A percentile compares a stretch with the other conserved stretches of the same genome.
These are phyloP conservation scores for Pyrus betulifolia DNA, from an alignment of 306 rosid species.

Conservation along the genomic window DNA sequence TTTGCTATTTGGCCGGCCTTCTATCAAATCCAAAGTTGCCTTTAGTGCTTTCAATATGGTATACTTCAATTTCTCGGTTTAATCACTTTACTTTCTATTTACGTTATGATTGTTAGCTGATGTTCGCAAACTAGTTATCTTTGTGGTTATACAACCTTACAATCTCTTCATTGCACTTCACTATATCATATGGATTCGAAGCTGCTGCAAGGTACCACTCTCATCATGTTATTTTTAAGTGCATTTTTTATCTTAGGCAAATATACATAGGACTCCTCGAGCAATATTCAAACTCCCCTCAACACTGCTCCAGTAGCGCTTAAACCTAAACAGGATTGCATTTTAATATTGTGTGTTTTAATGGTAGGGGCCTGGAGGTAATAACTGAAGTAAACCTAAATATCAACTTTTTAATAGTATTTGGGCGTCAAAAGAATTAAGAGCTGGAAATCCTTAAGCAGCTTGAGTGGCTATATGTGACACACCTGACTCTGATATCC, in stretches of 20 bases:
- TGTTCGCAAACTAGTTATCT: neutral
- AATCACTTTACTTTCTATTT: neutral
- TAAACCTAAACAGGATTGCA: too few relatives aligned
- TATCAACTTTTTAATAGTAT: constrained; percentile 27
- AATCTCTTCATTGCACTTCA: constrained; percentile 53
- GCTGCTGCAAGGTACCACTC: constrained; percentile 49
- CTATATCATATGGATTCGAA: constrained; percentile 53
- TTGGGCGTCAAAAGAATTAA: constrained; percentile 59
- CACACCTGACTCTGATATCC: too few relatives aligned
- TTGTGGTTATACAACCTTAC: constrained; percentile 32
- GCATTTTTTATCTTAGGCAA: too few relatives aligned
- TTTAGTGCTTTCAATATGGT: constrained; percentile 68
- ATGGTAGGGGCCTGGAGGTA: too few relatives aligned
- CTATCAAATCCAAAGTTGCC: constrained; percentile 51
- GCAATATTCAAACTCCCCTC: too few relatives aligned
- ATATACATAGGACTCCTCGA: too few relatives aligned
- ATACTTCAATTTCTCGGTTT: neutral
- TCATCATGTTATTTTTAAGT: neutral
- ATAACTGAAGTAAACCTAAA: neutral
- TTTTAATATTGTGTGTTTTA: too few relatives aligned
- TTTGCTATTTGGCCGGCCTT: constrained; percentile 43
- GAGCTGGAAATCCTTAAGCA: constrained; percentile 50
- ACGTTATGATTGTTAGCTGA: neutral
- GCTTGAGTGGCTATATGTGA: constrained; percentile 20
- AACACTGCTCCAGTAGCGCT: too few relatives aligned